Evolutionary conservation across 345 rosid species (phyloP).

Genomic region (Eucalyptus erythrocorys): DNA sequence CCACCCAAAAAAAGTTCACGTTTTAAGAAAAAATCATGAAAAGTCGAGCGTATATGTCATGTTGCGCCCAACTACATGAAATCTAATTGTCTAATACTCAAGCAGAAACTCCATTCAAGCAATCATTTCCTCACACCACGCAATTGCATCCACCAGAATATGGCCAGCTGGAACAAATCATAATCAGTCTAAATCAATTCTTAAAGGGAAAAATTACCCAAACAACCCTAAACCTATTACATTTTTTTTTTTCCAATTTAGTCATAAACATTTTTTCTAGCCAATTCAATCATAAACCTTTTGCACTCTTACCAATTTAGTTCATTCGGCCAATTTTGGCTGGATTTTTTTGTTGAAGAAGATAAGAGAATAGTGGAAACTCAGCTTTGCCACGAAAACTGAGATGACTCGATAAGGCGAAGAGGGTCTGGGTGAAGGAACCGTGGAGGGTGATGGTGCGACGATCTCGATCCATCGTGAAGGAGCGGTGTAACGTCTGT

Average conservation of each 20-base stretch:
- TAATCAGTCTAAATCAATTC: background rate
- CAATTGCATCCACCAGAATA: background rate
- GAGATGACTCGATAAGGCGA: background rate
- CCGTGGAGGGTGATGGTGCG: background rate
- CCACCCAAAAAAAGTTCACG: background rate
- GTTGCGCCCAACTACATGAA: background rate
- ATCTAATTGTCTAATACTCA: background rate
- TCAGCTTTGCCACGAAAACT: background rate
- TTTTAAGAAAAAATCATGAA: background rate
- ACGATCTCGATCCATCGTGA: background rate
- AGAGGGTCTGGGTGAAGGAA: background rate
- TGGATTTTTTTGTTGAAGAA: no score
- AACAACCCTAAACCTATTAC: no score
- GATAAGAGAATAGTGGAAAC: background rate
- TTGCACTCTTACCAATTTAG: no score
- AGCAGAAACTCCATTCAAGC: background rate
- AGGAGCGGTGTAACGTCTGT: background rate
- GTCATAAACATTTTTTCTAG: no score
- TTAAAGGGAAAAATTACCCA: no score
- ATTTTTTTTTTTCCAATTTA: no score
- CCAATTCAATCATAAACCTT: no score
- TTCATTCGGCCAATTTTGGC: no score
- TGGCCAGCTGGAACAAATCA: background rate
- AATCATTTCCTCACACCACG: background rate
- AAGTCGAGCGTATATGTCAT: background rate